phyloP scores from a whole-genome alignment of 768 basidiomycete genomes.

The Fistulinella prunicolor region DNA sequence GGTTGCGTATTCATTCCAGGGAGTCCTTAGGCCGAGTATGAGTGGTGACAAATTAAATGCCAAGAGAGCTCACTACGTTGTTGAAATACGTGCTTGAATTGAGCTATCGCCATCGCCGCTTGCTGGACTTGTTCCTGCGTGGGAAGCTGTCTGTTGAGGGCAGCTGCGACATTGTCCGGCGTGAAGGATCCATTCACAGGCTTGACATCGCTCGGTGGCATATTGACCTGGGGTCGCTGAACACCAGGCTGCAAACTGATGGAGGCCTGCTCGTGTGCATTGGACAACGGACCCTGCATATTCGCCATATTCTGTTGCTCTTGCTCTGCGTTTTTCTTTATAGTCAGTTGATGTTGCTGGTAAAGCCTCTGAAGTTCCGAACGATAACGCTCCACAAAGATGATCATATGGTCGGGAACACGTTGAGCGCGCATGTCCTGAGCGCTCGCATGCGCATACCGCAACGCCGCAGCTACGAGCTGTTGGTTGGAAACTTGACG shows the following conservation, averaged over 20 bases:
- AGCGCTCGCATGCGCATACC: constrained; percentile 43
- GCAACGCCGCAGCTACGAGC: constrained; percentile 44
- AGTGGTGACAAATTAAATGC: constrained; percentile 11
- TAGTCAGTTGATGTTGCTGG: constrained; percentile 25
- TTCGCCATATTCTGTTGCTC: constrained; percentile 22
- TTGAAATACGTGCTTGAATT: constrained; percentile 35
- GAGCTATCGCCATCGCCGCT: constrained; percentile 27
- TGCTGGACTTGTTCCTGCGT: constrained; percentile 36
- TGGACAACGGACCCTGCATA: constrained; percentile 16
- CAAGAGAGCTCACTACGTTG: constrained; percentile 26
- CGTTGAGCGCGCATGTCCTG: constrained; percentile 52
- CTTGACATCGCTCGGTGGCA: constrained; percentile 19
- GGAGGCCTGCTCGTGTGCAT: constrained; percentile 19
- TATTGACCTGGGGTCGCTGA: constrained; percentile 14
- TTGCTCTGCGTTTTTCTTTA: constrained; percentile 23
- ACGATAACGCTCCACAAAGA: constrained; percentile 56
- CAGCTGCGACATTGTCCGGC: constrained; percentile 2
- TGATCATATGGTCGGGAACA: constrained; percentile 49
- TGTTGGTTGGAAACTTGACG: constrained; percentile 21
- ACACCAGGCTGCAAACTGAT: constrained; percentile 10
- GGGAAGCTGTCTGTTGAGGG: constrained; percentile 11
- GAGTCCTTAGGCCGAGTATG: constrained; percentile 30
- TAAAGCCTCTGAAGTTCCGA: constrained; percentile 22
- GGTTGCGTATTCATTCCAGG: constrained; percentile 34
- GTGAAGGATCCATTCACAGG: constrained; percentile 10